Evolutionary conservation across 805 yeast species (phyloP).

Genomic region (Wickerhamiella occidentalis): DNA sequence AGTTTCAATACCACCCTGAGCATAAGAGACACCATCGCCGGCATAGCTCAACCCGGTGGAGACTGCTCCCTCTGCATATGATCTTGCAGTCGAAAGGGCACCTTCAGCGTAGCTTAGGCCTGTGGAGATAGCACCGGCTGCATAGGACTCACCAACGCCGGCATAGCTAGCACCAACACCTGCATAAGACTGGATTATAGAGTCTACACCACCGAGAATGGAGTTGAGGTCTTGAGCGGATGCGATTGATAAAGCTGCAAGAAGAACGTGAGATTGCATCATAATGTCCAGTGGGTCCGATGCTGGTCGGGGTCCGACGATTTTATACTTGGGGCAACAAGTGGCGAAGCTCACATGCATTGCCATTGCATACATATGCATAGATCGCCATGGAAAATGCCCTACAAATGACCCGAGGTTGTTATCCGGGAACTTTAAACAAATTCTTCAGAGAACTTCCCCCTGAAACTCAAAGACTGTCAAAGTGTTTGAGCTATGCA

Average conservation of each 20-base stretch:
- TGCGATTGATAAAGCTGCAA: constrained; percentile 3
- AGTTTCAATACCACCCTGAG: not conserved
- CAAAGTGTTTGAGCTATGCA: no score
- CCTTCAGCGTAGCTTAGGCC: constrained; percentile 4
- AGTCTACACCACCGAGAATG: not conserved
- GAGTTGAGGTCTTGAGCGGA: constrained; percentile 1
- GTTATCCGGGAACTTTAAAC: no score
- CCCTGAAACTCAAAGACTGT: no score
- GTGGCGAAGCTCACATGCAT: not conserved
- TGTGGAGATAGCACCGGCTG: not conserved
- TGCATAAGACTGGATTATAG: not conserved
- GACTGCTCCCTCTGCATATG: not conserved
- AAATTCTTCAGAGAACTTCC: no score
- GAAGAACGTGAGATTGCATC: not conserved
- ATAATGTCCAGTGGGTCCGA: not conserved
- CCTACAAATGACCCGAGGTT: no score
- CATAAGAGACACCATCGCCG: not conserved
- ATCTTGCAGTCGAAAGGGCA: not conserved
- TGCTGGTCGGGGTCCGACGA: not conserved
- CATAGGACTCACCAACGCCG: constrained; percentile 6
- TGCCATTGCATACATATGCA: not conserved
- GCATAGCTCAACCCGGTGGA: constrained; percentile 4
- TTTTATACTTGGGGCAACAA: not conserved
- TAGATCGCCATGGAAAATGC: not conserved
- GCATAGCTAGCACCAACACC: constrained; percentile 2